Evolutionary conservation across 768 basidiomycete species (phyloP).

Genomic region (Auriscalpium orientale): DNA sequence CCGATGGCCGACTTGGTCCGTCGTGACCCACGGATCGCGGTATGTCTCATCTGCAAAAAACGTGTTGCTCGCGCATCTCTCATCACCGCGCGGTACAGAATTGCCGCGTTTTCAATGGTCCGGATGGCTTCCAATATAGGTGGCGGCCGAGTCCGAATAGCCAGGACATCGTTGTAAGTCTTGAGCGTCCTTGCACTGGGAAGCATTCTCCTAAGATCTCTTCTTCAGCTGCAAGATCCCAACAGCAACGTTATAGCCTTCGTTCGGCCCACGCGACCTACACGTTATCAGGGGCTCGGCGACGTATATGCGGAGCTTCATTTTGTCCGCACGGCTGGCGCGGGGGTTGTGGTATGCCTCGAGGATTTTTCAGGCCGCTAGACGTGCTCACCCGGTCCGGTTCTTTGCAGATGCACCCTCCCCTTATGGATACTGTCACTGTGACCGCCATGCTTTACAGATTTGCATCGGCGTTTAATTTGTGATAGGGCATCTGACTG

Average conservation of each 20-base stretch:
- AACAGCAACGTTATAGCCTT: conserved; percentile 66
- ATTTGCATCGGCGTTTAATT: conserved; percentile 51
- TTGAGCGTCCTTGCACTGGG: conserved; percentile 2
- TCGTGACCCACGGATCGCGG: conserved; percentile 53
- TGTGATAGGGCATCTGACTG: conserved; percentile 13
- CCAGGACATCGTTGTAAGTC: conserved; percentile 41
- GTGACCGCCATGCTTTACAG: conserved; percentile 83
- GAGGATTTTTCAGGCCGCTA: conserved; percentile 7
- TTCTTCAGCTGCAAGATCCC: conserved; percentile 59
- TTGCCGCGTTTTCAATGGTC: conserved; percentile 63
- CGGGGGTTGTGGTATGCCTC: conserved; percentile 66
- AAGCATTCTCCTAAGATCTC: conserved; percentile 1
- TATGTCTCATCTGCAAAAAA: conserved; percentile 27
- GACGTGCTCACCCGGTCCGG: conserved; percentile 3
- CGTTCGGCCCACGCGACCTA: conserved; percentile 70
- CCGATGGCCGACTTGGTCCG: conserved; percentile 82
- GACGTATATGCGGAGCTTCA: conserved; percentile 84
- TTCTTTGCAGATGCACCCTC: conserved; percentile 63
- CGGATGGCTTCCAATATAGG: conserved; percentile 72
- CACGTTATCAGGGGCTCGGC: conserved; percentile 72
- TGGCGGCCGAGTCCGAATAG: conserved; percentile 64
- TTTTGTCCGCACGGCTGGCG: conserved; percentile 70
- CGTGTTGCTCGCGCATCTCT: conserved; percentile 7
- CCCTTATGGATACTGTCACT: conserved; percentile 84
- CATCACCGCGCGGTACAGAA: conserved; percentile 16